A percentile compares a stretch with the other conserved stretches of the same genome.
phyloP scores from a whole-genome alignment of 1,284 basidiomycete genomes.

The Boletus semigastroideus region DNA sequence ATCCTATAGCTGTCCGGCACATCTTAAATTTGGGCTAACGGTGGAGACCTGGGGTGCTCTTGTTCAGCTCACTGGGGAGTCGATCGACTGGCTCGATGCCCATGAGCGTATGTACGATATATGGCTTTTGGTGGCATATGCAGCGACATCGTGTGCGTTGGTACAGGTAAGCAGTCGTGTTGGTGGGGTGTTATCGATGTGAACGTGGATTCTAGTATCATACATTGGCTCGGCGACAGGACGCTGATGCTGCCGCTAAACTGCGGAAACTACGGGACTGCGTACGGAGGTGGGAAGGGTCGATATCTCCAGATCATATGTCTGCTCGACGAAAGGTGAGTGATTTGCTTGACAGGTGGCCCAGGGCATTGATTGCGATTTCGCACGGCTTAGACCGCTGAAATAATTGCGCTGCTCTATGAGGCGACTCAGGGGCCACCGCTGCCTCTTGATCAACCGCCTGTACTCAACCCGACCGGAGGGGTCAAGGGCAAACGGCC shows the following conservation, averaged over 20 bases:
- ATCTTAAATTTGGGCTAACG: conserved; percentile 82
- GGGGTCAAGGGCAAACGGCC: conserved; percentile 63
- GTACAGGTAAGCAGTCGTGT: conserved; percentile 68
- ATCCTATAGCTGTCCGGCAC: conserved; percentile 82
- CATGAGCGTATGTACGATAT: conserved; percentile 85
- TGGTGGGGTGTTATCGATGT: neutral
- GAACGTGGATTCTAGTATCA: conserved; percentile 65
- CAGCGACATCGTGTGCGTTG: conserved; percentile 86
- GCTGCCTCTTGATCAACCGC: conserved; percentile 52
- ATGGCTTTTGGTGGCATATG: conserved; percentile 84
- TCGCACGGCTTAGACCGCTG: conserved; percentile 68
- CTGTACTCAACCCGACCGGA: conserved; percentile 70
- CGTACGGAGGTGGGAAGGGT: conserved; percentile 80
- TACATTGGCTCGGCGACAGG: conserved; percentile 84
- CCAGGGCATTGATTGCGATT: conserved; percentile 16
- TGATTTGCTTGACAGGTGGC: conserved; percentile 25
- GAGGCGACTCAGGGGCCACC: conserved; percentile 82
- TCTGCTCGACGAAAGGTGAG: conserved; percentile 82
- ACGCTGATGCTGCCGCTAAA: conserved; percentile 70
- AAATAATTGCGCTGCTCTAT: conserved; percentile 89
- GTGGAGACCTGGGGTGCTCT: conserved; percentile 79
- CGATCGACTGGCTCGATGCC: conserved; percentile 87
- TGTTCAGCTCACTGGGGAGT: conserved; percentile 70
- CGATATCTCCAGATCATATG: conserved; percentile 84
- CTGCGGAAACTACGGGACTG: conserved; percentile 81